Evolutionary conservation across 768 basidiomycete species (phyloP).

Genomic region (Kwoniella sp.): DNA sequence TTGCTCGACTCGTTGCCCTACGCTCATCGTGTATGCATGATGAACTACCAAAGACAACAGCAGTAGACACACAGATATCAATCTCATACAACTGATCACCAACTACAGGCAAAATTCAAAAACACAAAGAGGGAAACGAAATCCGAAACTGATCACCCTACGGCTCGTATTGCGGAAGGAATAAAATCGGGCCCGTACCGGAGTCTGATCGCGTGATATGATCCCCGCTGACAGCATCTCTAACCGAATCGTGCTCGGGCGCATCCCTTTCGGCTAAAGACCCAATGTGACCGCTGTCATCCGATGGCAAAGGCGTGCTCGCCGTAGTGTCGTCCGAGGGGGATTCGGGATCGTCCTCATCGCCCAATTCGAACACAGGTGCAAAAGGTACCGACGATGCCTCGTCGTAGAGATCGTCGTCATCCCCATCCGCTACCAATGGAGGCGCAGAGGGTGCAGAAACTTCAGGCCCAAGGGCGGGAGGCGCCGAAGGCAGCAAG

Average conservation of each 20-base stretch:
- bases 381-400: background rate
- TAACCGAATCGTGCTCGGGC: background rate
- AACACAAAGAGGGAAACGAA: no score
- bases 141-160: no score
- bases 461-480: background rate
- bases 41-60: no score
- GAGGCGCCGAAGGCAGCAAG: constrained; percentile 8
- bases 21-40: no score
- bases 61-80: no score
- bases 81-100: no score
- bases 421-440: constrained; percentile 16
- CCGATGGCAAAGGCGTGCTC: background rate
- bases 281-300: no score
- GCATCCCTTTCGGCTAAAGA: background rate
- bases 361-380: constrained; percentile 5
- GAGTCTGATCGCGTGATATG: constrained; percentile 1
- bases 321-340: background rate
- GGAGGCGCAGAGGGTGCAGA: constrained; percentile 29
- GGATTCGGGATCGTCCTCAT: background rate
- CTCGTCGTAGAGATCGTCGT: constrained; percentile 1
- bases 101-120: no score
- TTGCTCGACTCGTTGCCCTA: no score
- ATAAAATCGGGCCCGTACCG: background rate
- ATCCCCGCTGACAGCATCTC: background rate
- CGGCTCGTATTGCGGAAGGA: constrained; percentile 17